A percentile compares a stretch with the other conserved stretches of the same genome.
phyloP scores from a whole-genome alignment of 192 early-diverging fungal genomes.

The Umbelopsis sp. region DNA sequence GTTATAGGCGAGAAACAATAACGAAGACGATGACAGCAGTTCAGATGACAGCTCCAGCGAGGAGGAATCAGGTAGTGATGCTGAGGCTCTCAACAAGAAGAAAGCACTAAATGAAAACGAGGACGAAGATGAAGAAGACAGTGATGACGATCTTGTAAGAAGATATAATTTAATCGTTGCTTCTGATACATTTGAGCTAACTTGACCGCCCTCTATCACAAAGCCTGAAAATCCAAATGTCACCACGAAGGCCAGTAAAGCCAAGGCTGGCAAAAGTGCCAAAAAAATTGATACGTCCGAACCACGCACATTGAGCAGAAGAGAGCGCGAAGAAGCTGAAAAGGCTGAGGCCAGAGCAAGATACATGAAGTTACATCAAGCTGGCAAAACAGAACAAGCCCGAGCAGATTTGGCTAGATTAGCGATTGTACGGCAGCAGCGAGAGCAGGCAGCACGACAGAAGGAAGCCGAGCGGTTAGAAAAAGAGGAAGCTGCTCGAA shows the following conservation, averaged over 20 bases:
- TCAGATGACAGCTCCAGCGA: constrained; percentile 13
- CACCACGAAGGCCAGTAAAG: neutral
- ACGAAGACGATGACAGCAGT: constrained; percentile 4
- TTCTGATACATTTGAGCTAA: neutral
- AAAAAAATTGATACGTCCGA: constrained; percentile 20
- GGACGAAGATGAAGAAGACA: constrained; percentile 5
- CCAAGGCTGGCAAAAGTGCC: neutral
- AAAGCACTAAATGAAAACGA: constrained; percentile 1
- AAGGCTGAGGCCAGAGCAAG: constrained; percentile 51
- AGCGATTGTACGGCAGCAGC: constrained; percentile 52
- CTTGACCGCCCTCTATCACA: neutral
- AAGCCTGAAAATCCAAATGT: constrained; percentile 25
- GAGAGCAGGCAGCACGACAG: constrained; percentile 54
- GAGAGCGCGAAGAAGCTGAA: constrained; percentile 51
- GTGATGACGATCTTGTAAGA: neutral
- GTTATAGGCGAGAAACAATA: constrained; percentile 11
- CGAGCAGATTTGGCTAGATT: constrained; percentile 54
- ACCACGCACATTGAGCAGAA: constrained; percentile 3
- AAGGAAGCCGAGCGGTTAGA: constrained; percentile 42
- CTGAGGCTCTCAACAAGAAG: neutral
- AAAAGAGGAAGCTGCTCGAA: constrained; percentile 22
- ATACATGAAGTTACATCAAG: constrained; percentile 56
- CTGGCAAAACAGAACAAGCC: constrained; percentile 59
- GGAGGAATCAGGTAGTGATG: constrained; percentile 3
- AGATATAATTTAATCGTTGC: neutral